Conservation (phyloP, 108 stramenopile genomes). For the Stephanodiscus triporus region DNA sequence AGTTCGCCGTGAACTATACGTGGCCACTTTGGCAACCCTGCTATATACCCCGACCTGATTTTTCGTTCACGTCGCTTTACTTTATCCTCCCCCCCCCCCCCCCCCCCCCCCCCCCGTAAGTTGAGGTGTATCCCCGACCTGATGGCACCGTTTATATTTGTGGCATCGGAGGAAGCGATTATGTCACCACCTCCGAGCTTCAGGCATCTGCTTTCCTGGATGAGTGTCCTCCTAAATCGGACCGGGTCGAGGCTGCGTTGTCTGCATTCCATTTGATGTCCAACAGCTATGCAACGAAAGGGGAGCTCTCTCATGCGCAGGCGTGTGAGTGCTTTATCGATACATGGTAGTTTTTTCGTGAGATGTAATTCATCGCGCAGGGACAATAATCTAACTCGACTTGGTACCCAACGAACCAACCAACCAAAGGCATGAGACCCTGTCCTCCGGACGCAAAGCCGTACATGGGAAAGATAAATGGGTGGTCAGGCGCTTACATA, state of each 20-base stretch:
- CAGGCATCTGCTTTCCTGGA: conserved; percentile 83
- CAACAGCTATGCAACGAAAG: conserved; percentile 52
- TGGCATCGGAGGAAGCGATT: conserved; percentile 94
- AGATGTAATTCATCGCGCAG: background rate
- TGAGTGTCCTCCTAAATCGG: conserved; percentile 71
- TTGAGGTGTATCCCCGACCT: conserved; percentile 88
- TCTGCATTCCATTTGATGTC: conserved; percentile 78
- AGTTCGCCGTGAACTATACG: no score
- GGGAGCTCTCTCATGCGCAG: conserved; percentile 58
- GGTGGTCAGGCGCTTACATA: conserved; percentile 82
- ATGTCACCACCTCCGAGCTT: conserved; percentile 83
- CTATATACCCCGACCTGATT: conserved; percentile 7
- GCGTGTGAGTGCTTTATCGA: conserved; percentile 24
- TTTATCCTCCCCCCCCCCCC: background rate
- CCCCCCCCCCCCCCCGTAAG: conserved; percentile 18
- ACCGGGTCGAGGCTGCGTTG: conserved; percentile 81
- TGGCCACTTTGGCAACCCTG: no score
- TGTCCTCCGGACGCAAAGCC: conserved; percentile 91
- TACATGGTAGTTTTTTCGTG: background rate
- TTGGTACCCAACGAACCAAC: background rate
- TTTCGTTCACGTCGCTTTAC: background rate
- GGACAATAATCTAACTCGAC: background rate
- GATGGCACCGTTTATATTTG: conserved; percentile 94
- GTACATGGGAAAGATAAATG: conserved; percentile 90
- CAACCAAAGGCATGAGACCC: conserved; percentile 59